Evolutionary conservation across 2,329 filamentous ascomycete species (phyloP).

Genomic region (Nemania sp.): DNA sequence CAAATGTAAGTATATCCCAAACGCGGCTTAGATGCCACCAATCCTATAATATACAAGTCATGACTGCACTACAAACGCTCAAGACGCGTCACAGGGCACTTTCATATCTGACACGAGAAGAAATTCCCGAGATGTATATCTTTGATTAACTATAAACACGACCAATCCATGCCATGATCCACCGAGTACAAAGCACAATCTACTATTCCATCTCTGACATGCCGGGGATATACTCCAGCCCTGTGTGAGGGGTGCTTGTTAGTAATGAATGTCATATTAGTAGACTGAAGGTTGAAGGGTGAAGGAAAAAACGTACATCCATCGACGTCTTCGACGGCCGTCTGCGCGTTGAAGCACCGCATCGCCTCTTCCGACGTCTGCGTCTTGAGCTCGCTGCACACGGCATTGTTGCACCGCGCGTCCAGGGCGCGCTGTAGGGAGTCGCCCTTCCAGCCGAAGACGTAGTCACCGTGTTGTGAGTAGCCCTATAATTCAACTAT

Average conservation of each 20-base stretch:
- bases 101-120: no score
- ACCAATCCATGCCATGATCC: no score
- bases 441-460: conserved; percentile 48
- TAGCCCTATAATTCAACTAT: conserved; percentile 26
- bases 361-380: conserved; percentile 36
- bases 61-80: no score
- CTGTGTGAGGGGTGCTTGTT: neutral
- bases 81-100: no score
- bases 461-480: conserved; percentile 44
- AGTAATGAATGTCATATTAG: neutral
- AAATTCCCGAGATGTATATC: no score
- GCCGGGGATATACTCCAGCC: conserved; percentile 19
- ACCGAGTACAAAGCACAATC: no score
- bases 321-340: conserved; percentile 34
- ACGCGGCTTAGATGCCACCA: no score
- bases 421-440: conserved; percentile 45
- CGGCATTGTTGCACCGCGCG: conserved; percentile 42
- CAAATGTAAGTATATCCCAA: no score
- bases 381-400: conserved; percentile 34
- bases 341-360: conserved; percentile 33
- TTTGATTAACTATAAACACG: no score
- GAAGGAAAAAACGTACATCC: conserved; percentile 31
- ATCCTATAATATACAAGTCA: no score
- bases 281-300: neutral
- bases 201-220: conserved; percentile 17